Evolutionary conservation across 2,329 filamentous ascomycete genomes (phyloP), one percentile per base, ranked within the genome.

Genomic region (Monilinia vaccinii-corymbosi): DNA sequence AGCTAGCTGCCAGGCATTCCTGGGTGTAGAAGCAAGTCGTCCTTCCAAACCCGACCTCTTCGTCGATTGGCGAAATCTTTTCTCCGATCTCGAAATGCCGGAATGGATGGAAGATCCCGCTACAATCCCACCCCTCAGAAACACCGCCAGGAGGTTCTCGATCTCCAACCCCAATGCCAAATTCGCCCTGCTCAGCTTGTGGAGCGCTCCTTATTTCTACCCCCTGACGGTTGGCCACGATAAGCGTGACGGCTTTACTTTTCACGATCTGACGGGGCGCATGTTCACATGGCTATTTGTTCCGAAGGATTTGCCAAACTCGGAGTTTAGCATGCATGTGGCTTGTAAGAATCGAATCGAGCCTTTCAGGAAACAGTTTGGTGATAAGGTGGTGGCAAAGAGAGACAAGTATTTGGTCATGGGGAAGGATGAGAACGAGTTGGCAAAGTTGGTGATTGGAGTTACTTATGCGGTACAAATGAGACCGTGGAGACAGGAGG

Each of bases 171-270:
- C 65, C 28, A 47, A 61, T 6, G 73, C 75, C 16, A 68, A 69
- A 7, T 80, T 80, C 66, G 72, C 77, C 0, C 61, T 78, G 16
- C 70, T 80, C 1, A 70, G 75, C 7, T 62, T 79, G 49, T 80
- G 77, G 77, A 76, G 74, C 10, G 74, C 77, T 2, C 74, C 77
- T 7, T 75, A 78, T 65, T 80, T 79, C 69, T 80, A 76, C 64
- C 77, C 78, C 8, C 71, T 78, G 18, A 78, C 77, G 75, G 66
- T 79, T 23, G 73, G 73, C 11, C 58, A 64, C 14, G 65, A 75
- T 21, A 75, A 73, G 49, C 71, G 75, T 11, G 55, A 66, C 7
- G 61, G 64, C 18, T 71, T 70, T 14, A 62, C 72, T 3, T 80
- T 80, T 67, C 63, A 72, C 1, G 77, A 79, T 66, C 68, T 72